Percentiles rank a stretch among this genome's conserved stretches.
These are phyloP conservation scores for Microsporum ferrugineum DNA, from an alignment of 2,329 filamentous ascomycete species.

Conservation along the genomic window DNA sequence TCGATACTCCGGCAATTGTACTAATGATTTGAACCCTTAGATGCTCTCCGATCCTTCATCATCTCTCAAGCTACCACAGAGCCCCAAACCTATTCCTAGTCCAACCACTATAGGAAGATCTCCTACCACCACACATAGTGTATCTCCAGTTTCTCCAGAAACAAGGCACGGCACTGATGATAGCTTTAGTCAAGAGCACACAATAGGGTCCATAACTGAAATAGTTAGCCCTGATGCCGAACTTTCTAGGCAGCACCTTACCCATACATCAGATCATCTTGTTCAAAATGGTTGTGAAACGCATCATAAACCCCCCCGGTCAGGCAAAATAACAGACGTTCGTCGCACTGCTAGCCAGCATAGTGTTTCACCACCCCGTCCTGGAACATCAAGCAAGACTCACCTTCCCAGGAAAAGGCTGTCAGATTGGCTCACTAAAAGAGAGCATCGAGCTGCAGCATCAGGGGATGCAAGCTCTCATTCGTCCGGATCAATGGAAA, in stretches of 20 bases:
- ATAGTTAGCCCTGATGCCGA: neutral
- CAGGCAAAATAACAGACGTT: neutral
- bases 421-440: neutral
- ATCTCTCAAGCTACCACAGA: neutral
- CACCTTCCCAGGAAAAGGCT: neutral
- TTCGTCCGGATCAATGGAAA: conserved; percentile 26
- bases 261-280: neutral
- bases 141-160: conserved; percentile 11
- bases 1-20: neutral
- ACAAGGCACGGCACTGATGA: conserved; percentile 6
- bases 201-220: conserved; percentile 1
- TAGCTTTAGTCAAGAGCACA: neutral
- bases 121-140: conserved; percentile 3
- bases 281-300: neutral
- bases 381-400: neutral
- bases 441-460: conserved; percentile 5
- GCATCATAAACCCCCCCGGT: neutral
- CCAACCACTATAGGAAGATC: conserved; percentile 5
- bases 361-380: neutral
- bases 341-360: neutral
- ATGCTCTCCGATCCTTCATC: neutral
- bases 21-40: neutral
- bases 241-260: neutral
- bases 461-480: conserved; percentile 28
- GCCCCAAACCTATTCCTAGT: neutral